Base-by-base conservation (phyloP, 176 grass and related monocot genomes). In the Panicum miliaceum region DNA sequence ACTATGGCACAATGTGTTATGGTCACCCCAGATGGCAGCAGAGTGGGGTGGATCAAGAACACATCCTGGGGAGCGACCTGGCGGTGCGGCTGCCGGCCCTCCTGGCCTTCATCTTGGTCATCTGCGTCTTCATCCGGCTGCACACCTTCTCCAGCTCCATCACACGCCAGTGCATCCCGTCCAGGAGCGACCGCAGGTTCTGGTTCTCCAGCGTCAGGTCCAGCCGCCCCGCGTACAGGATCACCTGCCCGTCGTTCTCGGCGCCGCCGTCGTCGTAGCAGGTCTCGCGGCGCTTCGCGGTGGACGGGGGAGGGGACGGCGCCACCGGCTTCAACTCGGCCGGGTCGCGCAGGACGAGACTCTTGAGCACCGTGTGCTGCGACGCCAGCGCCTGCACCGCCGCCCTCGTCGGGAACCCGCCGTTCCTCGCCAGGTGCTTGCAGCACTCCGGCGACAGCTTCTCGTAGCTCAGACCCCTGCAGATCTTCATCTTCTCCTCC, bases 401-500 rank as follows among this genome's bases (percentile, higher is more conserved):
- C 43, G 88, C 94, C 79, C 90, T 86, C 84, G 96, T 91, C 26
- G 96, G 93, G 78, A 99, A 99, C 6, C 73, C 86, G 4, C 73
- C 23, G 76, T 94, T 99, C 64, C 73, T 74, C 5, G 97, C 90
- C 2, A 99, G 90, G 82, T 96, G 90, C 84, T 96, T 94, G 90
- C 91, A 96, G 81, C 91, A 92, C 16, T 99, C 90, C 8, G 91
- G 91, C 37, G 93, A 94, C 40, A 99, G 97, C 76, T 99, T 94
- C 88, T 99, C 97, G 61, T 99, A 99, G 87, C 80, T 89, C 68
- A 99, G 90, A 6, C 77, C 88, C 36, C 63, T 80, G 84, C 92
- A 99, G 75, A 99, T 94, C 86, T 90, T 94, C 77, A 90, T 94
- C 88, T 99, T 99, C 70, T 99, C 93, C 59, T 94, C 91, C 22